Percentiles rank a stretch among this genome's conserved stretches.
phyloP scores from a whole-genome alignment of 345 rosid species.

The Mercurialis annua region DNA sequence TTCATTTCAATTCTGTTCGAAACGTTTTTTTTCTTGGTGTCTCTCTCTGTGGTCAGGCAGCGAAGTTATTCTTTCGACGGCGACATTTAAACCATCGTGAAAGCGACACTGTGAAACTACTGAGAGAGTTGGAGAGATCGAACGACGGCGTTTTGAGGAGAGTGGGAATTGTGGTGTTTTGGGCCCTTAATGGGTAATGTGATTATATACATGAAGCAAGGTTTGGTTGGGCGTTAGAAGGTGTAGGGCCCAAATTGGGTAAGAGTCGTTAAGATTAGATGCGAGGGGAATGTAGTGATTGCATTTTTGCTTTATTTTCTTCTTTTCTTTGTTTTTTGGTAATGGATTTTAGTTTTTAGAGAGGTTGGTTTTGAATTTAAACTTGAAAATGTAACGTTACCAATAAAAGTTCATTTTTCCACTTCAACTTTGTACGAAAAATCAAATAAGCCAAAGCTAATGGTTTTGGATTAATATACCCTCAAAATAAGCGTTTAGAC shows the following conservation, averaged over 20 bases:
- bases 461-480: too few relatives aligned
- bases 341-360: not conserved
- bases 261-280: not conserved
- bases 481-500: too few relatives aligned
- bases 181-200: conserved; percentile 7
- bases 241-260: conserved; percentile 1
- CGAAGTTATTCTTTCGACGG: conserved; percentile 41
- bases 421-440: too few relatives aligned
- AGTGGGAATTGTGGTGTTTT: not conserved
- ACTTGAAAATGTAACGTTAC: not conserved
- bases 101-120: not conserved
- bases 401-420: too few relatives aligned
- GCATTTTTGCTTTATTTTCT: not conserved
- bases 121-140: conserved; percentile 13
- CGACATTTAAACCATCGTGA: conserved; percentile 42
- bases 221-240: conserved; percentile 11
- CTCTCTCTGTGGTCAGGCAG: conserved; percentile 8
- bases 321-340: not conserved
- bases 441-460: too few relatives aligned
- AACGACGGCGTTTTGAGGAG: not conserved
- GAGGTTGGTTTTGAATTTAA: conserved; percentile 10
- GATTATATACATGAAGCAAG: not conserved
- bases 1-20: not conserved
- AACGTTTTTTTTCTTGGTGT: not conserved
- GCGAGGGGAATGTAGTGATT: not conserved